phyloP scores from a whole-genome alignment of 148 eudicot species.

The Pharnaceum exiguum region DNA sequence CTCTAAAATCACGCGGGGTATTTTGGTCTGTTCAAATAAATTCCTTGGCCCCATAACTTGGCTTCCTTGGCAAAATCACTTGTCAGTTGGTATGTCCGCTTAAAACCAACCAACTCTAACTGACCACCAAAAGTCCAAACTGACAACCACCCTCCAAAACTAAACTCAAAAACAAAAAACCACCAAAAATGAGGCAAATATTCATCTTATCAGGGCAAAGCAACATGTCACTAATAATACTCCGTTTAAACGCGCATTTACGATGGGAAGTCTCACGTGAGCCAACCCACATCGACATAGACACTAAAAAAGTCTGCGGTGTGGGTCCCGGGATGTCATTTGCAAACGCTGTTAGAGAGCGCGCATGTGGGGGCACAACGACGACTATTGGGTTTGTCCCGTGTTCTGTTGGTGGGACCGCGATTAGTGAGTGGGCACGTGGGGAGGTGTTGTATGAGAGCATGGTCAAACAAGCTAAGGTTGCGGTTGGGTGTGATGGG shows the following conservation, averaged over 20 bases:
- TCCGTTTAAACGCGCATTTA: slow-evolving; percentile 54
- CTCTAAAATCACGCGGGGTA: too few relatives aligned
- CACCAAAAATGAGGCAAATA: slow-evolving; percentile 28
- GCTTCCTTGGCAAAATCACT: too few relatives aligned
- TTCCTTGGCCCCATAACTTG: too few relatives aligned
- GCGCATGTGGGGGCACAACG: slow-evolving; percentile 27
- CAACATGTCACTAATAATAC: slow-evolving; percentile 73
- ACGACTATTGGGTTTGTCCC: slow-evolving; percentile 61
- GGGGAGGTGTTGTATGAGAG: slow-evolving; percentile 52
- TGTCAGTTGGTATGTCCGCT: too few relatives aligned
- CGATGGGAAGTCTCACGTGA: slow-evolving; percentile 63
- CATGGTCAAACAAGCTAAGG: slow-evolving; percentile 59
- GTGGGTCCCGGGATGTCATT: slow-evolving; percentile 88
- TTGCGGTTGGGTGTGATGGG: slow-evolving; percentile 27
- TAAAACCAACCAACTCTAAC: too few relatives aligned
- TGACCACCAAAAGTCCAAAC: too few relatives aligned
- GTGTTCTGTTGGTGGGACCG: slow-evolving; percentile 82
- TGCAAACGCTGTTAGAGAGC: slow-evolving; percentile 49
- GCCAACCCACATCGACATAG: slow-evolving; percentile 73
- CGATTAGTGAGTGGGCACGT: slow-evolving; percentile 73
- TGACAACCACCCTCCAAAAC: background rate
- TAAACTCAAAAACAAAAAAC: background rate
- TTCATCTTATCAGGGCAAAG: slow-evolving; percentile 84
- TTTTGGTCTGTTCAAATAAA: too few relatives aligned
- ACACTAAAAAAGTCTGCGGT: slow-evolving; percentile 58